Evolutionary conservation across 1,139 yeast species (phyloP).

Genomic region (Lodderomyces beijingensis): DNA sequence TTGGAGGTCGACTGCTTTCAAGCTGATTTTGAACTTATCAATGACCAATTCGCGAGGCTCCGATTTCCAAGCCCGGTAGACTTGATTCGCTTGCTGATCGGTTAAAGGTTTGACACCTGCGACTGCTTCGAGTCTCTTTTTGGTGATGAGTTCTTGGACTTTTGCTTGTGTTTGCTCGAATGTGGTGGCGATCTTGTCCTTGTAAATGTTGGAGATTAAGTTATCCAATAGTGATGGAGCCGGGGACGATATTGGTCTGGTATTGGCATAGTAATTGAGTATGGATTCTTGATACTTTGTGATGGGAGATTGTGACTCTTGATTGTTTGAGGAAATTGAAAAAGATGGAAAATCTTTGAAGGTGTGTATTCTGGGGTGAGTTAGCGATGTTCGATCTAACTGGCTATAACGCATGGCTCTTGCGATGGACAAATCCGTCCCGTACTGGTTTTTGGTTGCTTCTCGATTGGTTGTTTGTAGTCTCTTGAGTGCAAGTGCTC

Average conservation of each 20-base stretch:
- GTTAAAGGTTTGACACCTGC: constrained; percentile 15
- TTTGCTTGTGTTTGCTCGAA: constrained; percentile 14
- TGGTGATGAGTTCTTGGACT: constrained; percentile 14
- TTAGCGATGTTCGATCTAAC: background rate
- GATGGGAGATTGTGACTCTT: background rate
- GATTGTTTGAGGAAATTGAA: background rate
- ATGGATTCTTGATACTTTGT: constrained; percentile 16
- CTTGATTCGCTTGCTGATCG: constrained; percentile 17
- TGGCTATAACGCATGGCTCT: constrained; percentile 4
- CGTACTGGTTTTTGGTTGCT: constrained; percentile 8
- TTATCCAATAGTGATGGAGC: constrained; percentile 15
- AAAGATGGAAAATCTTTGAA: background rate
- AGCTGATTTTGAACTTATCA: constrained; percentile 47
- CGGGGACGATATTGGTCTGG: constrained; percentile 15
- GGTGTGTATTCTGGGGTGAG: background rate
- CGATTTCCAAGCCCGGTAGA: constrained; percentile 22
- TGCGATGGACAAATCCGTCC: constrained; percentile 13
- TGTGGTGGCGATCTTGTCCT: constrained; percentile 15
- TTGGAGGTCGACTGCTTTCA: constrained; percentile 60
- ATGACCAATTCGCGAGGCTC: constrained; percentile 18
- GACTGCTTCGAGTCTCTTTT: constrained; percentile 13
- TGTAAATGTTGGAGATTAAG: constrained; percentile 16
- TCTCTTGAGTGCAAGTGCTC: constrained; percentile 5
- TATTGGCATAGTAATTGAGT: constrained; percentile 16
- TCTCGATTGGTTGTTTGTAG: constrained; percentile 1